Evolutionary conservation across 2,329 filamentous ascomycete genomes (phyloP), one percentile per base, ranked within the genome.

Genomic region (Drechslerella coelobrocha): DNA sequence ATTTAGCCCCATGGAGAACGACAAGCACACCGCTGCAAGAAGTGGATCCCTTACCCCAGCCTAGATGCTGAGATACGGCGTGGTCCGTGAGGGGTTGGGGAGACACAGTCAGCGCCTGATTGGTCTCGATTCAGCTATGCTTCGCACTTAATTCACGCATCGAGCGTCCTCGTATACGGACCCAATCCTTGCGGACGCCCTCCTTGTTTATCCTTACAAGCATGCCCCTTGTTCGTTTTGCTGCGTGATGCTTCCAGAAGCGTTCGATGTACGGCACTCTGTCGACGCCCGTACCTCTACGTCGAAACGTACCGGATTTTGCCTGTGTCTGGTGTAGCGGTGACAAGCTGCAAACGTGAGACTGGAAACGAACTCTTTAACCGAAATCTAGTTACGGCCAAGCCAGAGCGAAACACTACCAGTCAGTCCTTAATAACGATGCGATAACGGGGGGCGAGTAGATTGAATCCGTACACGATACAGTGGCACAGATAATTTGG

Each of bases 291-390:
- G 52, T 48, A 45, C 24, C 55, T 31, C 29, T 65, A 52, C 37
- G 27, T 47, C 17, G 17, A 23, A 27, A 54, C 41, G 37, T 53
- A 47, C 43, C 31, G 51, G 48, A 47, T 34, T 59, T 53, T 47
- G 63, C 57, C 55, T 69, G 56, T 41, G 31, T 43, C 37, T 27
- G 21, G 24, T 27, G 63, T 69, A 39, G 45, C 48, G 12, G 50
- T 39, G 26, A 68, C 62, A 52, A 24, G 39, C 24, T 50, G 37
- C 55, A 27, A 56, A 27, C 9, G 29, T 23, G 48, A 48, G 57
- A 45, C 59, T 61, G 63, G 63, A 69, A 69, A 69, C 63, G 63
- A 69, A 43, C 63, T 45, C 27, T 59, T 69, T 69, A 69, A 69
- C 63, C 63, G 57, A 69, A 61, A 57, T 61, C 55, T 31, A 68